Base-by-base conservation (phyloP, 208 protist species). In the Trichomonas tenax region DNA sequence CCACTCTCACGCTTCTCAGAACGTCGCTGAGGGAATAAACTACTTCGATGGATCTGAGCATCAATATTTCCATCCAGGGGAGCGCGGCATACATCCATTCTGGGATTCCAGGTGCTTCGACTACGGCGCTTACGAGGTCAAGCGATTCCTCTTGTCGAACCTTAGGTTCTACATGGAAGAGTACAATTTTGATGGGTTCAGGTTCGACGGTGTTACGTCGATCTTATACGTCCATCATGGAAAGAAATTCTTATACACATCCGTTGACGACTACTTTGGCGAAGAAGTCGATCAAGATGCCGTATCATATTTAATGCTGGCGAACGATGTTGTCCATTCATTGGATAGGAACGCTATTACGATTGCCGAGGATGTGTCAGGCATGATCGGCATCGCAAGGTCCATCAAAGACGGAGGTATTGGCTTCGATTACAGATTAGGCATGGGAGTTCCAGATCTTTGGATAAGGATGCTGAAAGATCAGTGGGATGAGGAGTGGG, bases 141-240 rank as follows among this genome's bases (percentile, higher is more conserved):
- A 98, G 40, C 97, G 98, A 40, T 98, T 97, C 49, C 82, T 97
- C 17, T 96, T 97, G 34, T 90, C 95, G 26, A 96, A 96, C 34
- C 1, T 95, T 17, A 8, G 38, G 17, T 88, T 44, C 36, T 97
- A 40, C 17, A 38, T 98, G 1, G 97, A 98, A 2, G 97, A 97
- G 34, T 98, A 98, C 96, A 45, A 96, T 4, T 98, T 99, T 96
- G 98, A 99, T 96, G 98, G 98, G 8, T 98, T 99, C 97, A 96
- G 98, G 49, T 99, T 99, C 96, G 98, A 99, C 96, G 98, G 98
- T n/a, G 98, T 98, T 0, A 98, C 98, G 0, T 98, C 98, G 23
- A 98, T 98, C 97, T 93, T 99, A 0, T 99, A 98, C 96, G 93
- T 96, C 9, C 98, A 99, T 96, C 98, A 98, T 89, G 98, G 98